Conservation (phyloP, 306 rosid species). For the Dryas alaskensis region DNA sequence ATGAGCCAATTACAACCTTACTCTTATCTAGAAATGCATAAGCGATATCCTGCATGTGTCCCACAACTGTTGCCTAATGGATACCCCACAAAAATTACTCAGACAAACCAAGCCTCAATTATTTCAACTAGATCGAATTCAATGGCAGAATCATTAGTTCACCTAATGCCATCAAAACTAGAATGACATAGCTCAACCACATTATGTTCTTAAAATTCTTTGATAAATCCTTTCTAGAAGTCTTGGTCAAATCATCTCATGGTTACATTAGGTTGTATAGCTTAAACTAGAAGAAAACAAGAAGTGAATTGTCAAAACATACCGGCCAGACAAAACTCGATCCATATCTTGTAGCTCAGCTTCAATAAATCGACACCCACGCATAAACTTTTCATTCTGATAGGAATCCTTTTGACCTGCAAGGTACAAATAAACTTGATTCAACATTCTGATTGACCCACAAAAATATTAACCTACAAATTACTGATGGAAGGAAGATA, state of each 20-base stretch:
- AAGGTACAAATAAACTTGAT: slow-evolving; percentile 19
- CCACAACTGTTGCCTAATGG: slow-evolving; percentile 39
- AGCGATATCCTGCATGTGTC: slow-evolving; percentile 35
- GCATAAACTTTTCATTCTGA: slow-evolving; percentile 87
- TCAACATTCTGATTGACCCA: slow-evolving; percentile 15
- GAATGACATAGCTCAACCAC: slow-evolving; percentile 9
- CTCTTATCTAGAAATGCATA: slow-evolving; percentile 15
- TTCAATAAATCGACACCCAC: slow-evolving; percentile 91
- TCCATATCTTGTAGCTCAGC: slow-evolving; percentile 96
- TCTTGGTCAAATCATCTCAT: neutral
- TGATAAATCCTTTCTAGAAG: neutral
- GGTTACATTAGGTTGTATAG: too few relatives aligned
- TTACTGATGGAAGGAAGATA: neutral
- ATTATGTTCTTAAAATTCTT: neutral
- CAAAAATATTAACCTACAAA: neutral
- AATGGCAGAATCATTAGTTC: slow-evolving; percentile 26
- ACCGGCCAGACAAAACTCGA: slow-evolving; percentile 87
- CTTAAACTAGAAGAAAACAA: neutral
- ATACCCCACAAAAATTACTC: slow-evolving; percentile 24
- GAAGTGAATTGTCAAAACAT: slow-evolving; percentile 25
- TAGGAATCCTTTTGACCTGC: slow-evolving; percentile 76
- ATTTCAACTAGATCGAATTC: slow-evolving; percentile 27
- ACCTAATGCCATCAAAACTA: slow-evolving; percentile 22
- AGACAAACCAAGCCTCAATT: slow-evolving; percentile 37
- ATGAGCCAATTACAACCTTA: neutral